Evolutionary conservation across 2,329 filamentous ascomycete species (phyloP).

Genomic region (Pyricularia sp.): DNA sequence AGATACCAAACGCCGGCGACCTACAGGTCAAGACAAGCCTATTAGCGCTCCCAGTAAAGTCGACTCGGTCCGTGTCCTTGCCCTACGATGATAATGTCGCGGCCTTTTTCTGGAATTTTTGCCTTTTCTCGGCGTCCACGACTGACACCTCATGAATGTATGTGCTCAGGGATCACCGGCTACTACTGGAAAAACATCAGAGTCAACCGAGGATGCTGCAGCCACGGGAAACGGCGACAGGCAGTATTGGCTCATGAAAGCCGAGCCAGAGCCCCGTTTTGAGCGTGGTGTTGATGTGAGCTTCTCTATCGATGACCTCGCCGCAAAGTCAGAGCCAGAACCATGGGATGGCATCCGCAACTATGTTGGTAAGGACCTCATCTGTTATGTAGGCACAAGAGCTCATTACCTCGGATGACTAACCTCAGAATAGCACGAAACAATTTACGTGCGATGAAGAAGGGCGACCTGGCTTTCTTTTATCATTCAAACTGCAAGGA

Average conservation of each 20-base stretch:
- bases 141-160: not conserved
- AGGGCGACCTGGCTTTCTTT: constrained; percentile 87
- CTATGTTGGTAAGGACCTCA: not conserved
- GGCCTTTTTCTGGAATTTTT: not conserved
- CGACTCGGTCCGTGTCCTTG: not conserved
- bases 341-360: constrained; percentile 65
- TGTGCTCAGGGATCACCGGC: not conserved
- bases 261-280: constrained; percentile 73
- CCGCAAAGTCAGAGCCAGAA: constrained; percentile 59
- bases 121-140: not conserved
- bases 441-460: constrained; percentile 82
- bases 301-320: constrained; percentile 88
- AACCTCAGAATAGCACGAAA: constrained; percentile 49
- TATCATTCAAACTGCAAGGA: constrained; percentile 91
- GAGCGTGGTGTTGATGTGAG: constrained; percentile 81
- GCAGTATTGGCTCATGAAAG: constrained; percentile 71
- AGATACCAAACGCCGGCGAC: not conserved
- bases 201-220: not conserved
- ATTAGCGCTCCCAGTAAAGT: not conserved
- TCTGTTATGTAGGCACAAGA: not conserved
- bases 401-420: not conserved
- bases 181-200: not conserved
- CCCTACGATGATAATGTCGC: not conserved
- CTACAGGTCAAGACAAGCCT: not conserved
- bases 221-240: constrained; percentile 6